Conservation (phyloP, 2,329 filamentous ascomycete genomes). For the Hortaea werneckii region DNA sequence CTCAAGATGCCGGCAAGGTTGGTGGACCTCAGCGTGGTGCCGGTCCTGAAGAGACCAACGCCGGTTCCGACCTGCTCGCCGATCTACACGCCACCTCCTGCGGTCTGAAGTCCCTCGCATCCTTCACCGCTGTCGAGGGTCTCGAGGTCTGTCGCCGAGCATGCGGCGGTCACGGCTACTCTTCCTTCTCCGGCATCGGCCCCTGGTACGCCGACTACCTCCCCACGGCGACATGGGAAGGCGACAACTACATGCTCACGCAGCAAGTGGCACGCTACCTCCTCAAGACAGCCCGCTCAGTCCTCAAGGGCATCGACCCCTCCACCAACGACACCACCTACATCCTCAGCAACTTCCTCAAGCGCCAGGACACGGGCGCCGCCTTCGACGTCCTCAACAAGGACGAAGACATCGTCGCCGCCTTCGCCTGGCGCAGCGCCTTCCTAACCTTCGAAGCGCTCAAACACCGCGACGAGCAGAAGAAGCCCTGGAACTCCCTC, state of each 20-base stretch:
- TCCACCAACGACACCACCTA: slow-evolving; percentile 57
- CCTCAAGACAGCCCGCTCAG: slow-evolving; percentile 62
- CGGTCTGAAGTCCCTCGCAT: slow-evolving; percentile 63
- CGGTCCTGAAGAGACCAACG: slow-evolving; percentile 57
- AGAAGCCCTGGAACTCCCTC: slow-evolving; percentile 67
- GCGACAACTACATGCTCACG: slow-evolving; percentile 74
- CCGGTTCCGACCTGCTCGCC: slow-evolving; percentile 58
- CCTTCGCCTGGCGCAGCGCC: slow-evolving; percentile 65
- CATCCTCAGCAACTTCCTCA: slow-evolving; percentile 55
- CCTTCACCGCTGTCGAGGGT: slow-evolving; percentile 62
- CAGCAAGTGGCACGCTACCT: slow-evolving; percentile 71
- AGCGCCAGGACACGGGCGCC: slow-evolving; percentile 57
- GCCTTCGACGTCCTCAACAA: slow-evolving; percentile 64
- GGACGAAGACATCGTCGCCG: slow-evolving; percentile 60
- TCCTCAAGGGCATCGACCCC: slow-evolving; percentile 53
- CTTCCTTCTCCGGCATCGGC: slow-evolving; percentile 65
- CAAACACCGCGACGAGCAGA: slow-evolving; percentile 63
- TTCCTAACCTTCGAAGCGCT: slow-evolving; percentile 67
- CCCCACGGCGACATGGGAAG: slow-evolving; percentile 62
- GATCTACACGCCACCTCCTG: slow-evolving; percentile 70
- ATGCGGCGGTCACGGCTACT: slow-evolving; percentile 69
- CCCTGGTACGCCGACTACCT: slow-evolving; percentile 67
- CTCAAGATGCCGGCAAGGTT: slow-evolving; percentile 31
- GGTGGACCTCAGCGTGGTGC: slow-evolving; percentile 42
- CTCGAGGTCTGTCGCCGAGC: slow-evolving; percentile 65